Evolutionary conservation across 176 grass and related monocot genomes (phyloP), one percentile per base, ranked within the genome.

Genomic region (Cocos nucifera): DNA sequence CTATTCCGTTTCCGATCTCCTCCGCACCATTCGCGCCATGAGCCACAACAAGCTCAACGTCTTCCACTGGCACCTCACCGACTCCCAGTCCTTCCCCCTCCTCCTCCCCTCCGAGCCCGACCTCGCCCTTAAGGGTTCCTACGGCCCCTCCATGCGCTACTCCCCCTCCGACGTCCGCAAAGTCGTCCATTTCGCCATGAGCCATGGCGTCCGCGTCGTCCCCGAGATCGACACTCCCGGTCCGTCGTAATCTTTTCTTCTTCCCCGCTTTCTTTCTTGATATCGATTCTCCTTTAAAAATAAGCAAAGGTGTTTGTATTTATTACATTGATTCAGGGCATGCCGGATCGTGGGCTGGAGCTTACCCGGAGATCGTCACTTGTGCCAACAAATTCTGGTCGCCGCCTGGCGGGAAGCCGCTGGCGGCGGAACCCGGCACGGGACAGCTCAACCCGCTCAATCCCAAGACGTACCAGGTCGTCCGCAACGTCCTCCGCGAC

Each of bases 141-240:
- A 96, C 78, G 72, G 75, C 23, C 64, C 69, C 12, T 1, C 22
- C 69, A 89, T 90, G 85, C 86, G 67, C 57, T 96, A 96, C 69
- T 78, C 80, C 3, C 73, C 69, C 4, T 65, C 65, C 9, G 83
- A 96, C 71, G 83, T 96, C 73, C 75, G 77, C 51, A 83, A 78
- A 65, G 39, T 96, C 65, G 70, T 96, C 57, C 50, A 58, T 19
- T 90, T 72, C 19, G 92, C 87, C 32, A 73, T 67, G 49, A 50
- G 74, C 27, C 69, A 63, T 49, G 92, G 87, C 70, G 64, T 96
- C 77, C 75, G 92, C 53, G 86, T 96, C 71, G 82, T 88, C 63
- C 92, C 92, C 3, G 92, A 96, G 72, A 85, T 96, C 74, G 92
- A 96, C 80, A 80, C 85, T 73, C 92, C 87, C 2, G 92, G 92